A percentile compares a stretch with the other conserved stretches of the same genome.
These are phyloP conservation scores for Ligustrum vulgare DNA, from an alignment of 257 asterid genomes.

Conservation along the genomic window DNA sequence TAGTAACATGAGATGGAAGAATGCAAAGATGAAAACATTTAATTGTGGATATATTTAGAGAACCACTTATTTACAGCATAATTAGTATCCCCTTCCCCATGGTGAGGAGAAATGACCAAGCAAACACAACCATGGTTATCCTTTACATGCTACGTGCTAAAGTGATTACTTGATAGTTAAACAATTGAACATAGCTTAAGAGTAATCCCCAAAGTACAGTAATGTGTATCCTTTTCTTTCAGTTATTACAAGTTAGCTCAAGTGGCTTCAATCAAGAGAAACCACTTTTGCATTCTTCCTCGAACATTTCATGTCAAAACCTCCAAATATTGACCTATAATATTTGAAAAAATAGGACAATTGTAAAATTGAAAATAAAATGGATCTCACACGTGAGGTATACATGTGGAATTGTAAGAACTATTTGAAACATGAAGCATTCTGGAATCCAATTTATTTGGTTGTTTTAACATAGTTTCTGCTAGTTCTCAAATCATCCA, in stretches of 20 bases:
- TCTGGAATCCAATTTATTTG: neutral
- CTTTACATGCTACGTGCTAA: neutral
- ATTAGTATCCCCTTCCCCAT: too few species aligned
- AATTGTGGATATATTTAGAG: too few species aligned
- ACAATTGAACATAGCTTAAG: conserved; percentile 12
- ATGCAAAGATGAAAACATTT: too few species aligned
- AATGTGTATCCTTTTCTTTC: neutral
- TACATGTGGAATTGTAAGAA: neutral
- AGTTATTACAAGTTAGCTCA: neutral
- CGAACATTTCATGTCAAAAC: neutral
- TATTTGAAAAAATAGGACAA: neutral
- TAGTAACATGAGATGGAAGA: too few species aligned
- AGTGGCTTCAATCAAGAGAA: neutral
- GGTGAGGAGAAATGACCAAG: too few species aligned
- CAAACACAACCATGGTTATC: too few species aligned
- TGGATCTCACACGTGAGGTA: neutral
- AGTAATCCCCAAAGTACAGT: conserved; percentile 18
- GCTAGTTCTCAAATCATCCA: conserved; percentile 15
- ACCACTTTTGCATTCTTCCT: neutral
- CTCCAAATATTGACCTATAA: conserved; percentile 8
- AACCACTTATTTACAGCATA: too few species aligned
- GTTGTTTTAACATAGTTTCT: conserved; percentile 10
- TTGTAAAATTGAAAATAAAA: neutral
- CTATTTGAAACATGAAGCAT: neutral
- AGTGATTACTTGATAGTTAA: conserved; percentile 11